Evolutionary conservation across 495 filamentous ascomycete genomes (phyloP).

Genomic region (Penicillium angulare): DNA sequence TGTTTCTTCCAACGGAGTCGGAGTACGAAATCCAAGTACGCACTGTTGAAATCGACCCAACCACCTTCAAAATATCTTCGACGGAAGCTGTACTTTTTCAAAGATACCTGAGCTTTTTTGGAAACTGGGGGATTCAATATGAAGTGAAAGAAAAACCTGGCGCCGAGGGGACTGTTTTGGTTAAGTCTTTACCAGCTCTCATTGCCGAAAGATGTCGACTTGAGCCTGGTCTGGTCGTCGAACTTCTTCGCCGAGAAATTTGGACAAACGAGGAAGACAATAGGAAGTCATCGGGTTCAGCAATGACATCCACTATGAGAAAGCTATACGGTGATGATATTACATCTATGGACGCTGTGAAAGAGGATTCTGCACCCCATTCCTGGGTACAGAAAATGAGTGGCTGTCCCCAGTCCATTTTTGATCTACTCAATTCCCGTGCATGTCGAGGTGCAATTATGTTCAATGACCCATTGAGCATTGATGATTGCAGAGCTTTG

Average conservation of each 20-base stretch:
- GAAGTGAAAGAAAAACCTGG: slow-evolving; percentile 18
- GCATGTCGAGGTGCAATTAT: slow-evolving; percentile 92
- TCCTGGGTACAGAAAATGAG: slow-evolving; percentile 60
- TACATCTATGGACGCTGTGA: not conserved
- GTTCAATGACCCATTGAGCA: slow-evolving; percentile 82
- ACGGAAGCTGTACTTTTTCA: slow-evolving; percentile 58
- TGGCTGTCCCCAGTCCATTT: slow-evolving; percentile 70
- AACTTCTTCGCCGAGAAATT: slow-evolving; percentile 71
- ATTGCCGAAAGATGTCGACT: slow-evolving; percentile 74
- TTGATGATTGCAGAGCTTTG: slow-evolving; percentile 64
- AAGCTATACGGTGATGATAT: not conserved
- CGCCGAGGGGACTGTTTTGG: slow-evolving; percentile 35
- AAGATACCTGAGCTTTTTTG: slow-evolving; percentile 55
- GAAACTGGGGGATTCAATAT: slow-evolving; percentile 71
- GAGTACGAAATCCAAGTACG: slow-evolving; percentile 12
- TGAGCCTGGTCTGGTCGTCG: slow-evolving; percentile 65
- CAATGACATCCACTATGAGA: not conserved
- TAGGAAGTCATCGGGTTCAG: slow-evolving; percentile 1
- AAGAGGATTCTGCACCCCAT: not conserved
- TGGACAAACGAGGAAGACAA: slow-evolving; percentile 54
- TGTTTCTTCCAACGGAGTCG: slow-evolving; percentile 18
- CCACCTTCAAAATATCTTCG: slow-evolving; percentile 59
- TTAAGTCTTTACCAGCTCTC: slow-evolving; percentile 61
- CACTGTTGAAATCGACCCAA: slow-evolving; percentile 45
- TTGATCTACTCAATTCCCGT: slow-evolving; percentile 85